phyloP scores from a whole-genome alignment of 371 early-diverging fungal genomes.

The Rhizopus microsporus region DNA sequence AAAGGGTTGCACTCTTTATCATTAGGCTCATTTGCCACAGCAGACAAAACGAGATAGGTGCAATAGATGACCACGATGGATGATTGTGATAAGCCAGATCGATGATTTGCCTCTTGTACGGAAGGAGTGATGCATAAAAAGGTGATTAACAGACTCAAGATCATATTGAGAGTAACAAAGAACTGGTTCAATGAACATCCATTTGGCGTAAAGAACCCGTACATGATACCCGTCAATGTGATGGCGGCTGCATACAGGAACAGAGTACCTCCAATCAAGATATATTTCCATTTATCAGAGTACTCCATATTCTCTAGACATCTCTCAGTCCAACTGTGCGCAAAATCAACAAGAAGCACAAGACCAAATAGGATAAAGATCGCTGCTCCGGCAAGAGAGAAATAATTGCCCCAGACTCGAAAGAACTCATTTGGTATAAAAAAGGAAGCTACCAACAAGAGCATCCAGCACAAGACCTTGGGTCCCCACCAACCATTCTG shows the following conservation, averaged over 20 bases:
- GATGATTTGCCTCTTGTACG: conserved; percentile 85
- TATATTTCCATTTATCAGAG: conserved; percentile 71
- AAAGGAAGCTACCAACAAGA: conserved; percentile 72
- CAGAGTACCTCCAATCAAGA: conserved; percentile 68
- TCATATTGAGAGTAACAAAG: conserved; percentile 83
- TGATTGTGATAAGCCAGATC: conserved; percentile 89
- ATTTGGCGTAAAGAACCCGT: conserved; percentile 69
- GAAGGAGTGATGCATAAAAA: conserved; percentile 71
- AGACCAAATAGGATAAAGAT: conserved; percentile 89
- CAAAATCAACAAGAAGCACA: conserved; percentile 88
- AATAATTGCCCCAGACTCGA: conserved; percentile 78
- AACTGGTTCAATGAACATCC: conserved; percentile 87
- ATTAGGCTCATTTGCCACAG: conserved; percentile 79
- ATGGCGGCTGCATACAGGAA: conserved; percentile 62
- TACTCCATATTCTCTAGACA: conserved; percentile 82
- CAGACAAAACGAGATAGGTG: conserved; percentile 84
- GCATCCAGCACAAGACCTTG: conserved; percentile 77
- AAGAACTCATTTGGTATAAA: conserved; percentile 91
- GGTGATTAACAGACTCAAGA: conserved; percentile 67
- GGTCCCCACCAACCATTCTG: conserved; percentile 92
- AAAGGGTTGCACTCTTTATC: conserved; percentile 81
- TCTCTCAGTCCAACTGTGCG: conserved; percentile 83
- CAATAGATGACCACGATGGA: conserved; percentile 89
- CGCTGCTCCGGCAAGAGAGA: conserved; percentile 85
- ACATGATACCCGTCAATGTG: conserved; percentile 73